phyloP scores from a whole-genome alignment of 169 alveolate genomes.

The Perkinsus olseni region DNA sequence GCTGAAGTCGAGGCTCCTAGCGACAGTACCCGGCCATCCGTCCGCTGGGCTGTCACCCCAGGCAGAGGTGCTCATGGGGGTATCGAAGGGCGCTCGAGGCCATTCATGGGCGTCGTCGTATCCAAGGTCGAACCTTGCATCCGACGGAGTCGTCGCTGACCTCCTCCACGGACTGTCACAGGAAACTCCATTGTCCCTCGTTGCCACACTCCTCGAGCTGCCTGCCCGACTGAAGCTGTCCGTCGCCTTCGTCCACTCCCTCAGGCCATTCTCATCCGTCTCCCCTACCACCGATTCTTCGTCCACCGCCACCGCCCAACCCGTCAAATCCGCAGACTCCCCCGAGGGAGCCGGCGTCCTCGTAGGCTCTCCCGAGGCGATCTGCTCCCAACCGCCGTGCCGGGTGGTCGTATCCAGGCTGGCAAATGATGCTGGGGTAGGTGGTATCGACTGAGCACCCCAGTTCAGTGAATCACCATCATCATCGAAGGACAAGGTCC shows the following conservation, averaged over 20 bases:
- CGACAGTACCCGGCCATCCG: background rate
- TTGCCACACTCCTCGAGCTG: background rate
- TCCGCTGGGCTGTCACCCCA: background rate
- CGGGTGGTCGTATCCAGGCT: background rate
- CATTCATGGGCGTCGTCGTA: background rate
- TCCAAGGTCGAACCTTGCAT: background rate
- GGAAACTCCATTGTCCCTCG: background rate
- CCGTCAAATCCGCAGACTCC: background rate
- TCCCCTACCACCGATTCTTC: background rate
- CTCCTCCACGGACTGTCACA: background rate
- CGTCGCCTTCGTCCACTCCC: background rate
- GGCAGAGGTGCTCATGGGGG: background rate
- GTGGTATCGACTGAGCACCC: background rate
- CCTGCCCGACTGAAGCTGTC: background rate
- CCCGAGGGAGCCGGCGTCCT: background rate
- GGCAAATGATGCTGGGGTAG: background rate
- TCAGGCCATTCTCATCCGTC: background rate
- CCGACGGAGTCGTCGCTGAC: background rate
- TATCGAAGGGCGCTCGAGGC: background rate
- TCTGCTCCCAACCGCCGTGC: background rate
- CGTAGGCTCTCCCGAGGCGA: background rate
- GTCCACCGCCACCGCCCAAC: background rate
- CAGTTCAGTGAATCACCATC: background rate
- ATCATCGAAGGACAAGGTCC: background rate
- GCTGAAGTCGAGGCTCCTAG: background rate